Evolutionary conservation across 2,329 filamentous ascomycete genomes (phyloP).

Genomic region (Fusarium metavorans): DNA sequence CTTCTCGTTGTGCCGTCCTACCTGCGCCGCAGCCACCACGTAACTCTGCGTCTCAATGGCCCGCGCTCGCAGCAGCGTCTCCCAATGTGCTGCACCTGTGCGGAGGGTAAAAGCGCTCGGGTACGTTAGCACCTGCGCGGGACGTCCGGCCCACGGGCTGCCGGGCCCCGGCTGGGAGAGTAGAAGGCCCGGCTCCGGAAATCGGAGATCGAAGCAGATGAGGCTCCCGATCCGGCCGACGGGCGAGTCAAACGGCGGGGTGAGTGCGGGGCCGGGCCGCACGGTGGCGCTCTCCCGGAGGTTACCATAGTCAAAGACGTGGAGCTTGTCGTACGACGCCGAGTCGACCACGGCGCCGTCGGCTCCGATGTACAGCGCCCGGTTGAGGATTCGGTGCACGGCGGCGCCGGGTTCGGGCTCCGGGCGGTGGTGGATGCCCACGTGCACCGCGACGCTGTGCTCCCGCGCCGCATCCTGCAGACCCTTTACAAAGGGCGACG

Average conservation of each 20-base stretch:
- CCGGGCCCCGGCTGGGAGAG: slow-evolving; percentile 62
- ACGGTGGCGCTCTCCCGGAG: slow-evolving; percentile 69
- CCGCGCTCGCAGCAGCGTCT: slow-evolving; percentile 78
- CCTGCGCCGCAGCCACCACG: slow-evolving; percentile 87
- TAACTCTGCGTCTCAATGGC: slow-evolving; percentile 92
- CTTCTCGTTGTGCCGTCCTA: slow-evolving; percentile 78
- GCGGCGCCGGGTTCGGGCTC: slow-evolving; percentile 13
- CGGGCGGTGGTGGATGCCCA: slow-evolving; percentile 84
- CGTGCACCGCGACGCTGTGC: slow-evolving; percentile 78
- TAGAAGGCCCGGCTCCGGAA: slow-evolving; percentile 79
- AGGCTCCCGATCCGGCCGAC: slow-evolving; percentile 81
- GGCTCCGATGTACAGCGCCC: slow-evolving; percentile 63
- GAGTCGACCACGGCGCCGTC: slow-evolving; percentile 56
- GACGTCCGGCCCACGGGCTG: slow-evolving; percentile 48
- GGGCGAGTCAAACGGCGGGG: slow-evolving; percentile 77
- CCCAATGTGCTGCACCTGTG: slow-evolving; percentile 90
- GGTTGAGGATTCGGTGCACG: slow-evolving; percentile 59
- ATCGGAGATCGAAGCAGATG: slow-evolving; percentile 93
- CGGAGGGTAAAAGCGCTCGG: slow-evolving; percentile 91
- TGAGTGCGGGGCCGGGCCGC: slow-evolving; percentile 73
- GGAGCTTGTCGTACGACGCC: slow-evolving; percentile 83
- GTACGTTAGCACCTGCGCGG: slow-evolving; percentile 83
- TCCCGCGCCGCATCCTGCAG: slow-evolving; percentile 75
- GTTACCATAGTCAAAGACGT: slow-evolving; percentile 81
- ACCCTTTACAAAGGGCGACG: slow-evolving; percentile 81